These are phyloP conservation scores for Spiraea crenata DNA, from an alignment of 331 rosid genomes.

Conservation along the genomic window DNA sequence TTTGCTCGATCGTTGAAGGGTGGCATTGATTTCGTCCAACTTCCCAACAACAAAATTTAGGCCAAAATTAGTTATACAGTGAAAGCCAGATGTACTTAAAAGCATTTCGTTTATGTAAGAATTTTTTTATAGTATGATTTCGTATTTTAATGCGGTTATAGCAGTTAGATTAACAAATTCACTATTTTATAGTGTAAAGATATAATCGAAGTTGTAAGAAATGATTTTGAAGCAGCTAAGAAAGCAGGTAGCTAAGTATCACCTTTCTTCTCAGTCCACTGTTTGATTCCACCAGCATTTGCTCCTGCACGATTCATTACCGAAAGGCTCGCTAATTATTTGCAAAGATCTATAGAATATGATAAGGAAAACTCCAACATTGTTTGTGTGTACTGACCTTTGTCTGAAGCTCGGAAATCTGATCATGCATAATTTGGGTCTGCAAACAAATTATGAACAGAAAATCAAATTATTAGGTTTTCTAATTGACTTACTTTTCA, in stretches of 20 bases:
- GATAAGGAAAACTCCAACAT: too few relatives aligned
- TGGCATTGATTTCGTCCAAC: constrained; percentile 41
- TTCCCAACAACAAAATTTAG: constrained; percentile 23
- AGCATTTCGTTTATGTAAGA: too few relatives aligned
- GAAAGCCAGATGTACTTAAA: too few relatives aligned
- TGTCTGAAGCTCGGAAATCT: constrained; percentile 54
- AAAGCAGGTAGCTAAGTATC: background rate
- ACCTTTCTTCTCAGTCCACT: constrained; percentile 52
- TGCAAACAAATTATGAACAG: constrained; percentile 31
- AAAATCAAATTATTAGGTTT: background rate
- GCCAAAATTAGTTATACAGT: background rate
- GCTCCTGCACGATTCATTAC: constrained; percentile 44
- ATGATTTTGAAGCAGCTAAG: too few relatives aligned
- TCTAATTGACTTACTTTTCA: background rate
- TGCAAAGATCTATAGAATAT: background rate
- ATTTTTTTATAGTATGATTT: too few relatives aligned
- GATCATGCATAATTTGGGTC: constrained; percentile 62
- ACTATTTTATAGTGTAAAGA: too few relatives aligned
- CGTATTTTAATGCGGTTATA: too few relatives aligned
- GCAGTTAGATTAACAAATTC: too few relatives aligned
- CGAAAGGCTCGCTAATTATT: background rate
- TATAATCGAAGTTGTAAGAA: too few relatives aligned
- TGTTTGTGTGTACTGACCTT: constrained; percentile 33
- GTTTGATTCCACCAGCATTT: constrained; percentile 54
- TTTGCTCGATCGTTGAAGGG: constrained; percentile 35